Evolutionary conservation across 2,329 filamentous ascomycete genomes (phyloP).

Genomic region (Grosmannia penicillata): DNA sequence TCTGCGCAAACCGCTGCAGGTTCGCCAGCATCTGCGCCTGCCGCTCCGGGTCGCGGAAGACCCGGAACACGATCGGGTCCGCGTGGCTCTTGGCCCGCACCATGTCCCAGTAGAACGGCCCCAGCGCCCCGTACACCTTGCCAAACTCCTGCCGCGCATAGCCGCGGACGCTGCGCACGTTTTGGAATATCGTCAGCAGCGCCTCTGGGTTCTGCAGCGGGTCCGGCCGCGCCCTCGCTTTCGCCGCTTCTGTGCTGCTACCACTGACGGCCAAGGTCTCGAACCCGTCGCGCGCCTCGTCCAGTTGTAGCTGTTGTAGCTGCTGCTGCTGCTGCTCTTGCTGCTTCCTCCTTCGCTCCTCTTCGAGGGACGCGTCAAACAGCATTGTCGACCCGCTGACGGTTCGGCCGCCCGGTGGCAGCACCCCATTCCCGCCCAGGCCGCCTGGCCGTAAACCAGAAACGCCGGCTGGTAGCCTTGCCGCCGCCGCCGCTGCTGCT

Average conservation of each 20-base stretch:
- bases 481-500: slow-evolving; percentile 20
- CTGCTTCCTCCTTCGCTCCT: slow-evolving; percentile 28
- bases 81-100: slow-evolving; percentile 55
- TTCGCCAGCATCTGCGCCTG: slow-evolving; percentile 85
- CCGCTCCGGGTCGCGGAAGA: slow-evolving; percentile 74
- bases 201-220: slow-evolving; percentile 44
- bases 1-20: slow-evolving; percentile 60
- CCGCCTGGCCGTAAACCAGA: too few relatives aligned
- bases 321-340: slow-evolving; percentile 18
- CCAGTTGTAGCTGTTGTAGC: slow-evolving; percentile 32
- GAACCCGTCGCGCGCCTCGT: slow-evolving; percentile 47
- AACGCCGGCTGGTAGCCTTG: too few relatives aligned
- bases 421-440: slow-evolving; percentile 7
- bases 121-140: slow-evolving; percentile 75
- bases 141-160: slow-evolving; percentile 81
- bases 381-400: slow-evolving; percentile 37
- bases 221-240: slow-evolving; percentile 11
- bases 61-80: slow-evolving; percentile 72
- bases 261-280: slow-evolving; percentile 51
- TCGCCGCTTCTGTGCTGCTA: slow-evolving; percentile 8
- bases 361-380: slow-evolving; percentile 60
- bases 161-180: slow-evolving; percentile 65
- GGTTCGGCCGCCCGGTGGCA: neutral
- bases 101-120: slow-evolving; percentile 79
- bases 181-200: slow-evolving; percentile 54